phyloP scores from a whole-genome alignment of 2,329 filamentous ascomycete species.

The Pseudomassariella vexata region DNA sequence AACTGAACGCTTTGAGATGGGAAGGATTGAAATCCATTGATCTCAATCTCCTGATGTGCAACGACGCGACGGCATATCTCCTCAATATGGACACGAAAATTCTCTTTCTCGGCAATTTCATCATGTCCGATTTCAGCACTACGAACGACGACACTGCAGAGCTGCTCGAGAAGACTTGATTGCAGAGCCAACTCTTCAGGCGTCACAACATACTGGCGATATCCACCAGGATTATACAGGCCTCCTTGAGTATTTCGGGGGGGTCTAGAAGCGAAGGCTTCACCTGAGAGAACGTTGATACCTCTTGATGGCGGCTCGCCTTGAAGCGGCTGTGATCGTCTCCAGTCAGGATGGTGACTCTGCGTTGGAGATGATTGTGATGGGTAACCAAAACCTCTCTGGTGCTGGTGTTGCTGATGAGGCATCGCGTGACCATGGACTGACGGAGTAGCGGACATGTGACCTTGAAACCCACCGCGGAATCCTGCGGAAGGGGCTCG shows the following conservation, averaged over 20 bases:
- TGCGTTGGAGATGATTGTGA: conserved; percentile 9
- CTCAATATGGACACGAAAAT: conserved; percentile 62
- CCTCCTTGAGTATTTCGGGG: conserved; percentile 16
- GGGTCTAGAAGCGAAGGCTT: conserved; percentile 17
- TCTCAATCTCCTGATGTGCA: conserved; percentile 40
- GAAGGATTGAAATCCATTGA: conserved; percentile 37
- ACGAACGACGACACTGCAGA: conserved; percentile 45
- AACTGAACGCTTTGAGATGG: conserved; percentile 55
- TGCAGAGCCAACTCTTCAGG: conserved; percentile 45
- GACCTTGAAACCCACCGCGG: conserved; percentile 5
- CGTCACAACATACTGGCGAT: conserved; percentile 21
- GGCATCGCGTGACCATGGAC: conserved; percentile 10
- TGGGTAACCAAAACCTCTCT: conserved; percentile 10
- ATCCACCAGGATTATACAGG: conserved; percentile 24
- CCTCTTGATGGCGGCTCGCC: conserved; percentile 12
- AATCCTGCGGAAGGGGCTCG: conserved; percentile 26
- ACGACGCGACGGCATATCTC: conserved; percentile 57
- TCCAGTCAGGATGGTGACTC: conserved; percentile 14
- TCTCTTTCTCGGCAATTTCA: conserved; percentile 67
- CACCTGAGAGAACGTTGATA: conserved; percentile 15
- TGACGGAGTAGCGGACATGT: background rate
- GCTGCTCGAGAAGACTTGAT: conserved; percentile 39
- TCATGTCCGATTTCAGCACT: conserved; percentile 55
- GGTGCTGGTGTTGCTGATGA: conserved; percentile 17
- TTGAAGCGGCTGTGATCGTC: conserved; percentile 13